Percentiles rank a stretch among this genome's conserved stretches.
Conservation (phyloP, 2,329 filamentous ascomycete species). For the Ceratocystis ficicola region DNA sequence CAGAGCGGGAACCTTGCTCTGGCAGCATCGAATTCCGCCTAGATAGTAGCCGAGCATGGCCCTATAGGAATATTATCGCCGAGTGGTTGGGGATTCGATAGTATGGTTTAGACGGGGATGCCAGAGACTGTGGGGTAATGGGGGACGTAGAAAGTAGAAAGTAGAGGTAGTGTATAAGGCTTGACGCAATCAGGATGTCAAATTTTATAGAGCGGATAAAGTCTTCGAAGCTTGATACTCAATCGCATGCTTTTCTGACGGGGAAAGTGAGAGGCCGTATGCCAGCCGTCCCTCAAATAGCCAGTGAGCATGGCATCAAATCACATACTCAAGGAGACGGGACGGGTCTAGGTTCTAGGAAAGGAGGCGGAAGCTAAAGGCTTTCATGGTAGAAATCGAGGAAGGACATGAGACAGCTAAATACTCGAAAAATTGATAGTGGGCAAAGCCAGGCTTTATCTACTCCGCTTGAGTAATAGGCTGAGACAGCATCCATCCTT, state of each 20-base stretch:
- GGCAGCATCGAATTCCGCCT: background rate
- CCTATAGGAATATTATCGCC: background rate
- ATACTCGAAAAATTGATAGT: background rate
- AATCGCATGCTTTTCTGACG: background rate
- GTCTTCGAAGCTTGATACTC: background rate
- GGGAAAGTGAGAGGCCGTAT: background rate
- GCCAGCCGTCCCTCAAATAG: background rate
- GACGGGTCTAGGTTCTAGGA: background rate
- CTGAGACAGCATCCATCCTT: background rate
- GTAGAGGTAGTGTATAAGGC: background rate
- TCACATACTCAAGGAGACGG: background rate
- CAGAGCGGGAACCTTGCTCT: background rate
- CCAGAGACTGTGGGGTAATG: background rate
- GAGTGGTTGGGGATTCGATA: background rate
- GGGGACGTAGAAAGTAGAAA: background rate
- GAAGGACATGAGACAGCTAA: background rate
- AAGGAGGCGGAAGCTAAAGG: background rate
- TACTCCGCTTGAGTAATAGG: background rate
- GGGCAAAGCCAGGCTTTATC: conserved; percentile 1
- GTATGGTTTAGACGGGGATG: no score
- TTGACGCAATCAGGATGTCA: background rate
- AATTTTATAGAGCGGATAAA: background rate
- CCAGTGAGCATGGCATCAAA: background rate
- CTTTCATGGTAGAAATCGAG: background rate
- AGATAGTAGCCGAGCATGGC: background rate